Conservation (phyloP, 495 filamentous ascomycete genomes). For the Neurospora intermedia region DNA sequence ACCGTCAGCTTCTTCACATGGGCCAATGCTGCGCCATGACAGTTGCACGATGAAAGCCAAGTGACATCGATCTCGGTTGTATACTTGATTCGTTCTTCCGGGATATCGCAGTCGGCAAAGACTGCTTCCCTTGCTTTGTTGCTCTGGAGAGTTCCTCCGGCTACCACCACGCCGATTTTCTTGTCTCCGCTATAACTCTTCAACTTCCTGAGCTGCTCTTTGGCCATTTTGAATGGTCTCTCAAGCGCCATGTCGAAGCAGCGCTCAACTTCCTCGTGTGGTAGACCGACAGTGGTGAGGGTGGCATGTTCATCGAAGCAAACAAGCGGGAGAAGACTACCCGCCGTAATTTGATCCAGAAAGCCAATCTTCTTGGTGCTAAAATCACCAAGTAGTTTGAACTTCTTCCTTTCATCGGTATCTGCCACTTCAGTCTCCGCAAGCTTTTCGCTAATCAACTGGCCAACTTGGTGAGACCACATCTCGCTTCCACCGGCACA, state of each 20-base stretch:
- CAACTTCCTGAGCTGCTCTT: not conserved
- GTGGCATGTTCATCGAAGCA: not conserved
- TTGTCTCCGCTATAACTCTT: not conserved
- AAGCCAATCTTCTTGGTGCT: not conserved
- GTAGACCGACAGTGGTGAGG: not conserved
- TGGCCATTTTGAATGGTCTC: not conserved
- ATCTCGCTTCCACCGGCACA: constrained; percentile 4
- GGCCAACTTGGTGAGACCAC: constrained; percentile 2
- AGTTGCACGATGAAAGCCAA: constrained; percentile 1
- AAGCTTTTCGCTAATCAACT: not conserved
- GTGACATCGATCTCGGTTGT: not conserved
- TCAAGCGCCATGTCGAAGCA: not conserved
- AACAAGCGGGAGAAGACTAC: not conserved
- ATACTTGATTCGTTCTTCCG: not conserved
- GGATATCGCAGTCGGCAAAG: not conserved
- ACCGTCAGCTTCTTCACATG: not conserved
- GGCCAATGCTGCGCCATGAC: constrained; percentile 1
- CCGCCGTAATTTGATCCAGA: not conserved
- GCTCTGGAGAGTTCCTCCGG: constrained; percentile 1
- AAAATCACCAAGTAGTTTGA: not conserved
- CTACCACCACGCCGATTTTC: constrained; percentile 3
- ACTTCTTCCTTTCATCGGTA: not conserved
- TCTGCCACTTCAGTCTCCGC: not conserved
- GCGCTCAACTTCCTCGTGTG: not conserved
- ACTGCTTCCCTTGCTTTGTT: not conserved